Evolutionary conservation across 306 rosid species (phyloP), one percentile per base, ranked within the genome.

Genomic region (Phaseolus lunatus): DNA sequence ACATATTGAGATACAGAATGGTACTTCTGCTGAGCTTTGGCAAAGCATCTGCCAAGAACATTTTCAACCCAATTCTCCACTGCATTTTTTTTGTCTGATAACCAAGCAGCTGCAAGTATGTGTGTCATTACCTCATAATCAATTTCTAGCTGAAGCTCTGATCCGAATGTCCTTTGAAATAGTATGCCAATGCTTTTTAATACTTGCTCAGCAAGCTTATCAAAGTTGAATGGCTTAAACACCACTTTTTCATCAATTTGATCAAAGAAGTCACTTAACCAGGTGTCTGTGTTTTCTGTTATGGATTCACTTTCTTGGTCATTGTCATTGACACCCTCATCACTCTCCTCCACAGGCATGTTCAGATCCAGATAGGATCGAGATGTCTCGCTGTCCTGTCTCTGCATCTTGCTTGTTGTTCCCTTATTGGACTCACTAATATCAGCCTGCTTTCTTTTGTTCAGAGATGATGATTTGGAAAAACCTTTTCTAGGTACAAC

Each of bases 71-170:
- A 95, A 64, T 88, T 83, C 70, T 89, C 87, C 78, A 85, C 78
- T 11, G 82, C 88, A 76, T 75, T 81, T 82, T 88, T 80, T 76
- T 75, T 79, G 57, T 88, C 92, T 15, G 94, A 75, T 72, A 92
- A 62, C 92, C 97, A 95, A 31, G 90, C 84, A 67, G 97, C 93
- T 31, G 97, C 98, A 18, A 95, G 96, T 31, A 95, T 90, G 68
- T 90, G 96, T 73, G 79, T 77, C 89, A 92, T 81, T 52, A 85
- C 89, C 54, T 83, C 78, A 16, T 81, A 82, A 56, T 92, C 96
- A 53, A 92, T 90, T 88, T 89, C 96, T 73, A 95, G 81, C 70
- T 41, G 62, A 47, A 76, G 82, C 64, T 87, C 86, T 0, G 85
- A 73, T 6, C 91, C 87, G 0, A 89, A 82, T 56, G 83, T 68